Evolutionary conservation across 2,329 filamentous ascomycete species (phyloP).

Genomic region (Parafenestella ontariensis): DNA sequence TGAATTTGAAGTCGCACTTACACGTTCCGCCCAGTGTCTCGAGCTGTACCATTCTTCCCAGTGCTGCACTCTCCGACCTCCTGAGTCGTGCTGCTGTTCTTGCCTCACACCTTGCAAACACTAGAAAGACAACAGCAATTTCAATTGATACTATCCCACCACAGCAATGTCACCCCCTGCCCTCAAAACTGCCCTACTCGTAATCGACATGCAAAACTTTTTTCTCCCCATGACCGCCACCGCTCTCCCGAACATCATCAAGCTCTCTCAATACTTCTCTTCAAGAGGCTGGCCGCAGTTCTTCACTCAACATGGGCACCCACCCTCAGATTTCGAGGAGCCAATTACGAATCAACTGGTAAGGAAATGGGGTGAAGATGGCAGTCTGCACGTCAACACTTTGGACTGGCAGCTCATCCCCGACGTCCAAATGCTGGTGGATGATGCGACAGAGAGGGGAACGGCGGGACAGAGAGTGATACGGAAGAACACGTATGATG

Average conservation of each 20-base stretch:
- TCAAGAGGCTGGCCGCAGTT: slow-evolving; percentile 36
- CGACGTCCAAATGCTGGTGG: no score
- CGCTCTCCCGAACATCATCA: slow-evolving; percentile 46
- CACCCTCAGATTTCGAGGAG: slow-evolving; percentile 33
- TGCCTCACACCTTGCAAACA: no score
- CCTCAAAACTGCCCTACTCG: slow-evolving; percentile 47
- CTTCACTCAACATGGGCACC: slow-evolving; percentile 53
- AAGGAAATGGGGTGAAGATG: slow-evolving; percentile 47
- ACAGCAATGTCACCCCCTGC: no score
- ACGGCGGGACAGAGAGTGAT: slow-evolving; percentile 19
- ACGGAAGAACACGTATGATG: slow-evolving; percentile 53
- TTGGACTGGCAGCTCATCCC: no score
- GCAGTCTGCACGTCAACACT: slow-evolving; percentile 41
- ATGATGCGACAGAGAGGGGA: no score
- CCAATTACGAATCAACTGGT: slow-evolving; percentile 50
- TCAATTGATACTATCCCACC: no score
- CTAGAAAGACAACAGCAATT: no score
- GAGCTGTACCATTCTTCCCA: no score
- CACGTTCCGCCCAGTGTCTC: no score
- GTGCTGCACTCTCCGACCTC: neutral
- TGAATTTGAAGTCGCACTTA: neutral
- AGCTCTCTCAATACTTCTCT: slow-evolving; percentile 40
- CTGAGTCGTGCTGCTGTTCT: no score
- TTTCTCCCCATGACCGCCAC: slow-evolving; percentile 46
- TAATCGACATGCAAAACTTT: slow-evolving; percentile 52